These are phyloP conservation scores for Syncephalastrum sp. DNA, from an alignment of 371 early-diverging fungal species.

Conservation along the genomic window DNA sequence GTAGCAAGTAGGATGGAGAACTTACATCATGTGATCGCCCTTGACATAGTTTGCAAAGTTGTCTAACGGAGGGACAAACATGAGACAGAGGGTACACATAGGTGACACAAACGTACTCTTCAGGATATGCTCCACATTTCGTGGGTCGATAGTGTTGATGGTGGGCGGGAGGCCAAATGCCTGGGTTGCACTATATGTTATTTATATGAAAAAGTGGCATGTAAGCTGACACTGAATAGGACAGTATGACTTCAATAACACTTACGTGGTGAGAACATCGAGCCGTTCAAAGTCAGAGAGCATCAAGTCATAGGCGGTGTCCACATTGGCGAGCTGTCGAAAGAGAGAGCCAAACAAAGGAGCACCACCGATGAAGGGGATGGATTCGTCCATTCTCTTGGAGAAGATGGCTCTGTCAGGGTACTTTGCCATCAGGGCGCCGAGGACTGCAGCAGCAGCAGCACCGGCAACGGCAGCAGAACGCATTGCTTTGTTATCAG, in stretches of 20 bases:
- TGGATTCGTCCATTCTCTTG: slow-evolving; percentile 17
- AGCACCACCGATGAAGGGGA: slow-evolving; percentile 9
- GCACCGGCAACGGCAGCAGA: slow-evolving; percentile 3
- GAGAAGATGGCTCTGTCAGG: slow-evolving; percentile 25
- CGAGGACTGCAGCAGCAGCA: slow-evolving; percentile 9
- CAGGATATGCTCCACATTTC: slow-evolving; percentile 18
- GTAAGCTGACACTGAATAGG: no score
- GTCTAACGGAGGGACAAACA: slow-evolving; percentile 11
- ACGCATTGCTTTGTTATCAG: no score
- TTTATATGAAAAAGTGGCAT: background rate
- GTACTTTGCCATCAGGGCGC: slow-evolving; percentile 21
- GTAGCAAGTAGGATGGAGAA: slow-evolving; percentile 6
- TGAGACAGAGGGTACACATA: background rate
- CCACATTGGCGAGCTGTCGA: no score
- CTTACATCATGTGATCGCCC: slow-evolving; percentile 30
- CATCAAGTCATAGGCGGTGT: slow-evolving; percentile 16
- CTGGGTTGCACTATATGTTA: background rate
- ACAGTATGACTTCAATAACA: no score
- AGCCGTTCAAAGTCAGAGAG: slow-evolving; percentile 10
- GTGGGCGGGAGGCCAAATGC: slow-evolving; percentile 21
- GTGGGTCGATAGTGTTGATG: slow-evolving; percentile 17
- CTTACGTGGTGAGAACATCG: slow-evolving; percentile 20
- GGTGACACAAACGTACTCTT: slow-evolving; percentile 7
- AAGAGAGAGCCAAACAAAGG: slow-evolving; percentile 24
- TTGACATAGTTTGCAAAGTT: slow-evolving; percentile 49